phyloP scores from a whole-genome alignment of 345 rosid species.

The Heritiera littoralis region DNA sequence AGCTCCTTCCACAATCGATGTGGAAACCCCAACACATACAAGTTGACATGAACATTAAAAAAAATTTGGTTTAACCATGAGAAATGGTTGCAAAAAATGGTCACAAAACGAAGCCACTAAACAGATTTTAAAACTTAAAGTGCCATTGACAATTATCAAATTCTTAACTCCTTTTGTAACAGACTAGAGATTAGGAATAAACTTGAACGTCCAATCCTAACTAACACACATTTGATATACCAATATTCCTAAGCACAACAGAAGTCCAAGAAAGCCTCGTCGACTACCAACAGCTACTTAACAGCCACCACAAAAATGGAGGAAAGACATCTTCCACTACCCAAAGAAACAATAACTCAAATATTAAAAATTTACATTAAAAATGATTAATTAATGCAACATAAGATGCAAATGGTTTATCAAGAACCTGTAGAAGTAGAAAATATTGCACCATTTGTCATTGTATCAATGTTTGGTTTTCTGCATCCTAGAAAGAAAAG shows the following conservation, averaged over 20 bases:
- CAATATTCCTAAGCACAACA: background rate
- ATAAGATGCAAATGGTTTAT: background rate
- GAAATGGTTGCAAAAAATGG: background rate
- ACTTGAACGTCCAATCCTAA: background rate
- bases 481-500: background rate
- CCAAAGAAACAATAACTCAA: background rate
- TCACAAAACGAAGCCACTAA: background rate
- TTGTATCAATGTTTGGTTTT: constrained; percentile 10
- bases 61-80: background rate
- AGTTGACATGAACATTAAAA: background rate
- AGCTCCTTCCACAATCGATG: too few species aligned
- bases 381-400: background rate
- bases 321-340: background rate
- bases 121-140: background rate
- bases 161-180: background rate
- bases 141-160: background rate
- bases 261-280: background rate
- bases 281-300: background rate
- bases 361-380: background rate
- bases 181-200: background rate
- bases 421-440: background rate
- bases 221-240: background rate
- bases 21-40: background rate
- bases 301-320: background rate
- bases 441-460: constrained; percentile 1